A percentile compares a stretch with the other conserved stretches of the same genome.
These are phyloP conservation scores for Microascus cirrosus DNA, from an alignment of 2,329 filamentous ascomycete species.

Conservation along the genomic window DNA sequence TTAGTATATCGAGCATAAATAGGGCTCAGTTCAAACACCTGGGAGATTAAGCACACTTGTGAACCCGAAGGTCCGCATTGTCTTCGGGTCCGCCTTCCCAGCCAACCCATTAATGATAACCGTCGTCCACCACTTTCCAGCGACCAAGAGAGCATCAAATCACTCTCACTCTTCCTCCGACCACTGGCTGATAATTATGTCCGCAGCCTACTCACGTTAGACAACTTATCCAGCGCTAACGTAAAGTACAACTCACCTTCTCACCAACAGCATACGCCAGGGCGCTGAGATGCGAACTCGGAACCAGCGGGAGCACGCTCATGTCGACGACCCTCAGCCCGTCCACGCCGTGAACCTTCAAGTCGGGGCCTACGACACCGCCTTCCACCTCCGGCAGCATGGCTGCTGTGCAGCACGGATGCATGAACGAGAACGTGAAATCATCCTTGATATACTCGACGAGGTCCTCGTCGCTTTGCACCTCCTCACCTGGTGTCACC, in stretches of 20 bases:
- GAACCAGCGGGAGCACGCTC: slow-evolving; percentile 13
- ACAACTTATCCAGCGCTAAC: background rate
- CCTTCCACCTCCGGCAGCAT: slow-evolving; percentile 28
- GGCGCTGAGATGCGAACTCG: slow-evolving; percentile 28
- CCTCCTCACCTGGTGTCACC: slow-evolving; percentile 14
- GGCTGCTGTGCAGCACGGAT: slow-evolving; percentile 29
- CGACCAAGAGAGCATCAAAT: background rate
- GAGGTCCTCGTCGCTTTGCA: slow-evolving; percentile 8
- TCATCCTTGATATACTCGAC: slow-evolving; percentile 12
- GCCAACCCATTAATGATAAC: too few species aligned
- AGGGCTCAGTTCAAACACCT: too few species aligned
- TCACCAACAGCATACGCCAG: slow-evolving; percentile 43
- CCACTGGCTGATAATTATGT: background rate
- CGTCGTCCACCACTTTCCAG: background rate
- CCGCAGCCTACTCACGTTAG: background rate
- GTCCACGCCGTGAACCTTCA: slow-evolving; percentile 20
- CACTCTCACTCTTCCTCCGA: background rate
- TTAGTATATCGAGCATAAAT: too few species aligned
- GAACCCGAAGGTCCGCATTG: too few species aligned
- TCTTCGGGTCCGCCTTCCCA: too few species aligned
- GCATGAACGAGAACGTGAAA: slow-evolving; percentile 24
- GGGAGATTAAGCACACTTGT: too few species aligned
- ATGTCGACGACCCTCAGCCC: slow-evolving; percentile 19
- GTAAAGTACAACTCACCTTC: slow-evolving; percentile 17
- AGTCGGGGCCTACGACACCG: slow-evolving; percentile 21